phyloP scores from a whole-genome alignment of 805 yeast species.

The Yarrowia sp. region DNA sequence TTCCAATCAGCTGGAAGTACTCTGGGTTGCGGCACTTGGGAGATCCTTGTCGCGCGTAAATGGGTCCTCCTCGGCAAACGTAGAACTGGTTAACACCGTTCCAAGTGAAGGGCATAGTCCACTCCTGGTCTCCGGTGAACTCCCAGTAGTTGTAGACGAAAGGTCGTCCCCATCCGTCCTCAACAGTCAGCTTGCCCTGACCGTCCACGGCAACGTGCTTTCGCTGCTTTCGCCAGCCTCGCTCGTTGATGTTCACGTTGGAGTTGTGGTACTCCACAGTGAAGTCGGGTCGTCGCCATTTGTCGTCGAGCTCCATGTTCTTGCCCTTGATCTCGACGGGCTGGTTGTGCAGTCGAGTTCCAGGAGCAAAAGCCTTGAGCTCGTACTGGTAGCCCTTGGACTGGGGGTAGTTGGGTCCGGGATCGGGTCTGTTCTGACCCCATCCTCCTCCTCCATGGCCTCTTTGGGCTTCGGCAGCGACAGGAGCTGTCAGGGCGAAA shows the following conservation, averaged over 20 bases:
- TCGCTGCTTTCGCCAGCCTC: conserved; percentile 2
- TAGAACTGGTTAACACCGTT: neutral
- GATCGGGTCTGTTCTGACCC: neutral
- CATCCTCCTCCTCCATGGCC: neutral
- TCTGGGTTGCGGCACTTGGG: neutral
- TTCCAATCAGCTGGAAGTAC: conserved; percentile 17
- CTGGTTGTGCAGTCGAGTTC: neutral
- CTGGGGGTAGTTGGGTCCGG: neutral
- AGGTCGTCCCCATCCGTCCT: conserved; percentile 21
- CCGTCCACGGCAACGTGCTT: conserved; percentile 4
- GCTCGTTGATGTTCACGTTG: conserved; percentile 13
- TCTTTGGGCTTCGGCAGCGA: conserved; percentile 20
- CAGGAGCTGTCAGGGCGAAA: conserved; percentile 10
- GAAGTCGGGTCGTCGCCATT: neutral
- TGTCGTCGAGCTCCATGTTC: neutral
- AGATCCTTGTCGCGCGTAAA: conserved; percentile 1
- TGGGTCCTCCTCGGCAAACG: neutral
- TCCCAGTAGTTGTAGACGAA: conserved; percentile 3
- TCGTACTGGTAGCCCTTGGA: conserved; percentile 19
- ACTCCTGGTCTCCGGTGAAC: conserved; percentile 19
- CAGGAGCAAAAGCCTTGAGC: conserved; percentile 7
- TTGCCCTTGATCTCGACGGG: conserved; percentile 7
- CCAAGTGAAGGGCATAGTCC: conserved; percentile 3
- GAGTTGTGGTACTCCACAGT: conserved; percentile 20
- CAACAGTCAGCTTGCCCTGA: neutral